A percentile compares a stretch with the other conserved stretches of the same genome.
phyloP scores from a whole-genome alignment of 768 basidiomycete species.

The Amanita rimosa region DNA sequence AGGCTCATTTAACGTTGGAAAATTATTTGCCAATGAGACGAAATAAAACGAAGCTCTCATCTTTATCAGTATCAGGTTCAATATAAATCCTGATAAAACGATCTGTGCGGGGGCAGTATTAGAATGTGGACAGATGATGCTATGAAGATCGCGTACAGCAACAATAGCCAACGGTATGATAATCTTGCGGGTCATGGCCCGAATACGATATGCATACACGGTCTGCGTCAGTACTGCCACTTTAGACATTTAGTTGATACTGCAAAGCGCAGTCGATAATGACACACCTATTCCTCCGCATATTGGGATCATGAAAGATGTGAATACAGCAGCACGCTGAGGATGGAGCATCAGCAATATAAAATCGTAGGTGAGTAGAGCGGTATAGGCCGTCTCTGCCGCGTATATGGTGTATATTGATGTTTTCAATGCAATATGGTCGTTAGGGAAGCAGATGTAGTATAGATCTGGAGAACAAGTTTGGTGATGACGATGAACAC shows the following conservation, averaged over 20 bases:
- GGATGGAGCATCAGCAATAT: neutral
- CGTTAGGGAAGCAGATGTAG: slow-evolving; percentile 20
- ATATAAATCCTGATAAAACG: neutral
- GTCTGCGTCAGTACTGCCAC: slow-evolving; percentile 20
- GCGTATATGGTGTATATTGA: slow-evolving; percentile 18
- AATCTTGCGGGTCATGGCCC: slow-evolving; percentile 14
- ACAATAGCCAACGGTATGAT: slow-evolving; percentile 6
- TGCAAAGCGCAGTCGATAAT: neutral
- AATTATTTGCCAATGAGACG: neutral
- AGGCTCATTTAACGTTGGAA: neutral
- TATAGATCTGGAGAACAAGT: slow-evolving; percentile 15
- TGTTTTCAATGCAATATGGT: slow-evolving; percentile 13
- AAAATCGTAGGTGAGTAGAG: slow-evolving; percentile 16
- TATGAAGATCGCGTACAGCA: neutral
- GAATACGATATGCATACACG: slow-evolving; percentile 23
- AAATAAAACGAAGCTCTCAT: neutral
- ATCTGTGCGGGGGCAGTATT: neutral
- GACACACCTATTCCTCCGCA: slow-evolving; percentile 16
- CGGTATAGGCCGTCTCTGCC: slow-evolving; percentile 18
- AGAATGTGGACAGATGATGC: neutral
- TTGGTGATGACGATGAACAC: neutral
- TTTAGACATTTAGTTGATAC: slow-evolving; percentile 4
- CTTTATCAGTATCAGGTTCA: neutral
- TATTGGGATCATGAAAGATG: slow-evolving; percentile 13
- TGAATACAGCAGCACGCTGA: neutral